phyloP scores from a whole-genome alignment of 805 yeast species.

The Candida alai region DNA sequence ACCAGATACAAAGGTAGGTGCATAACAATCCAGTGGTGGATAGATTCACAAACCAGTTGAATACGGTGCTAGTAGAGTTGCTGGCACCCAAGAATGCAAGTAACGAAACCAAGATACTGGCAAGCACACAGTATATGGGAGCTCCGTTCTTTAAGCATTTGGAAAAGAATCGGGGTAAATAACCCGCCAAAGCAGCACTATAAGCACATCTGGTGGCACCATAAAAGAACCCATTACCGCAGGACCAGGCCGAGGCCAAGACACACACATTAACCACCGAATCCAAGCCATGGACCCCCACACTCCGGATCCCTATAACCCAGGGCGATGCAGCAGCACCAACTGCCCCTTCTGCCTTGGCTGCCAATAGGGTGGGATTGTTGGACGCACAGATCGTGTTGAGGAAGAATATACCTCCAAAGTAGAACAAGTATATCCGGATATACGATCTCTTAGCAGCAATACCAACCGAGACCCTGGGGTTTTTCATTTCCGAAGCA shows the following conservation, averaged over 20 bases:
- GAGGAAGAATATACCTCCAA: constrained; percentile 38
- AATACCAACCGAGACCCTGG: constrained; percentile 29
- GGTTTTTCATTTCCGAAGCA: constrained; percentile 43
- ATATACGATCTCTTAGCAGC: constrained; percentile 34
- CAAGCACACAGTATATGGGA: constrained; percentile 28
- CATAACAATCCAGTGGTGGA: constrained; percentile 33
- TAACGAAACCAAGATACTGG: constrained; percentile 17
- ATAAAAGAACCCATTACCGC: constrained; percentile 34
- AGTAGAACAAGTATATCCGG: constrained; percentile 31
- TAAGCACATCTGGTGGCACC: constrained; percentile 34
- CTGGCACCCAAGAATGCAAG: constrained; percentile 29
- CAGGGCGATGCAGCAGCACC: constrained; percentile 41
- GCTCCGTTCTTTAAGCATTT: constrained; percentile 31
- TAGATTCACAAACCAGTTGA: constrained; percentile 35
- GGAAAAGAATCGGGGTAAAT: constrained; percentile 30
- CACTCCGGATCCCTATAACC: constrained; percentile 33
- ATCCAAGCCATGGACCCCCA: constrained; percentile 34
- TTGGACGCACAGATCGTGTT: constrained; percentile 30
- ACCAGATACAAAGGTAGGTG: constrained; percentile 28
- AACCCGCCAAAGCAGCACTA: constrained; percentile 33
- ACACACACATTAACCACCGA: constrained; percentile 32
- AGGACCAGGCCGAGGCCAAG: constrained; percentile 34
- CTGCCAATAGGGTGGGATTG: constrained; percentile 26
- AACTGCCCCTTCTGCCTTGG: constrained; percentile 19
- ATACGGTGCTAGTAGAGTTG: constrained; percentile 24